Percentiles rank a stretch among this genome's conserved stretches.
Conservation (phyloP, 306 rosid genomes). For the Lathyrus aphaca region DNA sequence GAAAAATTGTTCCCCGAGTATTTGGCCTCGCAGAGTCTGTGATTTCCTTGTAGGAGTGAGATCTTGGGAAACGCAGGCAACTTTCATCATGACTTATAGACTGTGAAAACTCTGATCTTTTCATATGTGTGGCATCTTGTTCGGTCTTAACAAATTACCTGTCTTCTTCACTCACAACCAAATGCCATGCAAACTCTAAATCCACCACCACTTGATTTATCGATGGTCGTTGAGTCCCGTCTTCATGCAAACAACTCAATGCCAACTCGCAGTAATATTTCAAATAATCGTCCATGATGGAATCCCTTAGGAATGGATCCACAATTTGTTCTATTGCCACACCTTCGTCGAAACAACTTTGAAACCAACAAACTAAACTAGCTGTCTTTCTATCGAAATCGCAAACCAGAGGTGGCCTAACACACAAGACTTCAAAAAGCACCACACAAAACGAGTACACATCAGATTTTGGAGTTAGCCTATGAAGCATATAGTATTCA, state of each 20-base stretch:
- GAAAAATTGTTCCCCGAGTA: too few relatives aligned
- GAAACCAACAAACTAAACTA: slow-evolving; percentile 41
- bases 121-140: too few relatives aligned
- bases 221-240: slow-evolving; percentile 38
- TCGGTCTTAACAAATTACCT: too few relatives aligned
- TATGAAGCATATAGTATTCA: slow-evolving; percentile 1
- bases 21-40: too few relatives aligned
- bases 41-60: too few relatives aligned
- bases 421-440: slow-evolving; percentile 48
- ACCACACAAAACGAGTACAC: slow-evolving; percentile 56
- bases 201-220: not conserved
- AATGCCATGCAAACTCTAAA: slow-evolving; percentile 39
- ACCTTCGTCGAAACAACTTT: not conserved
- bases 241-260: slow-evolving; percentile 46
- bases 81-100: too few relatives aligned
- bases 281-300: slow-evolving; percentile 18
- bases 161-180: too few relatives aligned
- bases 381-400: not conserved
- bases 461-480: slow-evolving; percentile 46
- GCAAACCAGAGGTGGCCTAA: slow-evolving; percentile 24
- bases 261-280: slow-evolving; percentile 36
- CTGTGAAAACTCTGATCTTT: too few relatives aligned
- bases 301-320: slow-evolving; percentile 35
- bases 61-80: too few relatives aligned
- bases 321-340: slow-evolving; percentile 17